A percentile compares a stretch with the other conserved stretches of the same genome.
These are phyloP conservation scores for Penicillium lividum DNA, from an alignment of 495 filamentous ascomycete species.

Conservation along the genomic window DNA sequence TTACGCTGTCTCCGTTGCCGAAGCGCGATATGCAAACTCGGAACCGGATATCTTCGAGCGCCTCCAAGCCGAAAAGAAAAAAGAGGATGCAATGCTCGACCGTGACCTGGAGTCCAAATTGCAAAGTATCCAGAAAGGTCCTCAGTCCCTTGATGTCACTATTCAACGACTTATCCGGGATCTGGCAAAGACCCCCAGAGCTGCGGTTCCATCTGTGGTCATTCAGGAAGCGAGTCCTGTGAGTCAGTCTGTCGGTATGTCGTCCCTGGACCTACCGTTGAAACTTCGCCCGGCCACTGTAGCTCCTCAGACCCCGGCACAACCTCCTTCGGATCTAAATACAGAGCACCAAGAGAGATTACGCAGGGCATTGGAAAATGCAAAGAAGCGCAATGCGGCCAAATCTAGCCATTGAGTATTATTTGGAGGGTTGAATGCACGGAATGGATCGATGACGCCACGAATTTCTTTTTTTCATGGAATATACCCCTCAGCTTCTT, in stretches of 20 bases:
- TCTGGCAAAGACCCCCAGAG: constrained; percentile 32
- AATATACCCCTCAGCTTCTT: background rate
- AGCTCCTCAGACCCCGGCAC: constrained; percentile 11
- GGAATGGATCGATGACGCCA: constrained; percentile 20
- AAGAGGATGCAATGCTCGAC: constrained; percentile 53
- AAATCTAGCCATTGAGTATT: constrained; percentile 24
- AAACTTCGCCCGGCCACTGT: constrained; percentile 16
- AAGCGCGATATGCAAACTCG: constrained; percentile 48
- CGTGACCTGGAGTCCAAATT: constrained; percentile 47
- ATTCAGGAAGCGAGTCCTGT: background rate
- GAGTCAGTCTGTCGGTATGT: constrained; percentile 2
- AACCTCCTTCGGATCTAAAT: constrained; percentile 23
- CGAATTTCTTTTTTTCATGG: constrained; percentile 18
- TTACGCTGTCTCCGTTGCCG: constrained; percentile 54
- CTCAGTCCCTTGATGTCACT: constrained; percentile 33
- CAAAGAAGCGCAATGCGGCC: constrained; percentile 52
- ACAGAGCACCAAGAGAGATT: constrained; percentile 47
- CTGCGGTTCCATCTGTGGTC: constrained; percentile 12
- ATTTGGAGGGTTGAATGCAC: background rate
- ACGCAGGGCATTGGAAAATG: constrained; percentile 49
- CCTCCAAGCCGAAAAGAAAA: constrained; percentile 50
- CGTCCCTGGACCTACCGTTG: constrained; percentile 11
- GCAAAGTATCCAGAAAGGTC: constrained; percentile 47
- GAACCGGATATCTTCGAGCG: constrained; percentile 45
- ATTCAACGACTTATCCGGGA: constrained; percentile 35